Evolutionary conservation across 2,329 filamentous ascomycete genomes (phyloP), one percentile per base, ranked within the genome.

Genomic region (Gliomastix tumulicola): DNA sequence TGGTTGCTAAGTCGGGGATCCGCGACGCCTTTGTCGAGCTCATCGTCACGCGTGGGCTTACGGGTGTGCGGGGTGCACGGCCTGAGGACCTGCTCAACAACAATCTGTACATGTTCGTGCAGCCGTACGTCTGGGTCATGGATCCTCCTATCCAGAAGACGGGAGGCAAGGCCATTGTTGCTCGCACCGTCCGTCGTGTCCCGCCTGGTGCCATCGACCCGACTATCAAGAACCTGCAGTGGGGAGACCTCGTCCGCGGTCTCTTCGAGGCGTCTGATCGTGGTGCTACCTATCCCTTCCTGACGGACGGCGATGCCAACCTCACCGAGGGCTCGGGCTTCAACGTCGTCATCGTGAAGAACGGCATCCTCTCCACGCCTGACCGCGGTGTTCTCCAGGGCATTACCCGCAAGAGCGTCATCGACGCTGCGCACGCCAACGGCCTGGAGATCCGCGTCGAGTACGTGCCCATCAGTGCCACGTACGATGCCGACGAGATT

Each of bases 61-160:
- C 50, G 15, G 55, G 60, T 13, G 62, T 71, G 0, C 54, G 68
- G 0, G 63, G 55, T 1, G 37, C 49, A 1, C 45, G 48, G 2
- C 48, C 55, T 0, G 54, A 57, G 3, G 59, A 65, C 3, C 37
- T 63, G 11, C n/a, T n/a, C n/a, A 23, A 47, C 3, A 62, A 60
- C 21, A 63, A 64, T 33, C 49, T 73, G 1, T 73, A 74, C 46
- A 57, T 73, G 53, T 65, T 70, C 30, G 52, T 71, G 12, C 49
- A 55, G 37, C 68, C 69, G 0, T 74, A 68, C 35, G 49, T 71
- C 4, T 73, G 68, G 69, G 61, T 66, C 1, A 71, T 71, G 68
- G 53, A 61, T 2, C 69, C 67, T 0, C 48, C 60, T 4, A 43
- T 61, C 10, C 69, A 72, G 41, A 41, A 36, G 13, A 38, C 17